Evolutionary conservation across 179 eudicot species (phyloP).

Genomic region (Sideroxylon spinosum): DNA sequence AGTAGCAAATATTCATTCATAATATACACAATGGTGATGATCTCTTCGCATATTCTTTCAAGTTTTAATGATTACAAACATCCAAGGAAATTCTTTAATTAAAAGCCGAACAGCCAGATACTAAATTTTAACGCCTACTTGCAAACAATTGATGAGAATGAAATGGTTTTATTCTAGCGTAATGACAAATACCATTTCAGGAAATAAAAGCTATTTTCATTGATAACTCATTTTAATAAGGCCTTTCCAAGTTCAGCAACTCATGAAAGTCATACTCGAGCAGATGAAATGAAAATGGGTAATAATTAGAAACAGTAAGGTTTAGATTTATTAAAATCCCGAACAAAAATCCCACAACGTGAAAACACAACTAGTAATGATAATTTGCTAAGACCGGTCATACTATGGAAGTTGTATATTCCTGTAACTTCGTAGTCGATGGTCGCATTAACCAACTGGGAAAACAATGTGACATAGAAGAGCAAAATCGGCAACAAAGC

Average conservation of each 20-base stretch:
- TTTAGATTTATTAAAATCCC: too few relatives aligned
- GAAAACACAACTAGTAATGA: background rate
- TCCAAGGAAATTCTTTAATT: background rate
- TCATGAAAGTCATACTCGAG: background rate
- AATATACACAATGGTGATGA: too few relatives aligned
- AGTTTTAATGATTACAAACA: background rate
- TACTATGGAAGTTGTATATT: background rate
- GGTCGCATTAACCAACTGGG: background rate
- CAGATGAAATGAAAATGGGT: background rate
- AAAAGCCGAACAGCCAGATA: background rate
- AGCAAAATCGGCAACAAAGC: slow-evolving; percentile 4
- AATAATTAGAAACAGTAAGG: background rate
- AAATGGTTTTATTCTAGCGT: background rate
- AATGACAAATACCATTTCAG: background rate
- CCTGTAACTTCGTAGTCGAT: background rate
- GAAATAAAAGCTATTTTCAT: background rate
- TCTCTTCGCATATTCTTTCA: too few relatives aligned
- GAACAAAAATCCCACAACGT: background rate
- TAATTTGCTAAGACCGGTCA: background rate
- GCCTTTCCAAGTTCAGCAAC: background rate
- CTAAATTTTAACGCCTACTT: background rate
- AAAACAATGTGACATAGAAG: background rate
- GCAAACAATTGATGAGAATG: background rate
- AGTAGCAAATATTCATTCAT: too few relatives aligned
- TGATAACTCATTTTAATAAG: background rate